Percentiles rank a stretch among this genome's conserved stretches.
Evolutionary conservation across 495 filamentous ascomycete genomes (phyloP).

Genomic region (Bacidia gigantensis): DNA sequence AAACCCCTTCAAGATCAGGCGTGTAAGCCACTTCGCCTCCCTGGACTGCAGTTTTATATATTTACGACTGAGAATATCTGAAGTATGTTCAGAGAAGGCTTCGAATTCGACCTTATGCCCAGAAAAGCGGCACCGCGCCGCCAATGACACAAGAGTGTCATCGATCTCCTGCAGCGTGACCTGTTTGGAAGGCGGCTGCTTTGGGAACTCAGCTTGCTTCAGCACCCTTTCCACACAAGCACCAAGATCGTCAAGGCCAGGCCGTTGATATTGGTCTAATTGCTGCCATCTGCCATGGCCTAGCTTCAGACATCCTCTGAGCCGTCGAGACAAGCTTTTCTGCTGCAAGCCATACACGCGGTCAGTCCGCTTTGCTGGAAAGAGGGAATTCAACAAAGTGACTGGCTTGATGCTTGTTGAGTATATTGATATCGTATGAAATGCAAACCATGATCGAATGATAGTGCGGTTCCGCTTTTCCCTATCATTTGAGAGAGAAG

Average conservation of each 20-base stretch:
- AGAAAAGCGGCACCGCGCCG: slow-evolving; percentile 54
- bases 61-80: slow-evolving; percentile 21
- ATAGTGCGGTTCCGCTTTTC: slow-evolving; percentile 22
- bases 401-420: slow-evolving; percentile 36
- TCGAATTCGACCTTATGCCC: slow-evolving; percentile 44
- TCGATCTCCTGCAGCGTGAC: slow-evolving; percentile 70
- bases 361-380: slow-evolving; percentile 62
- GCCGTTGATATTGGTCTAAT: slow-evolving; percentile 44
- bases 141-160: slow-evolving; percentile 43
- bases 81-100: slow-evolving; percentile 15
- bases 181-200: slow-evolving; percentile 21
- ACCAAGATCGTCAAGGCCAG: slow-evolving; percentile 51
- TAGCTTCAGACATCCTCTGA: slow-evolving; percentile 50
- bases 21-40: slow-evolving; percentile 82
- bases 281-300: slow-evolving; percentile 43
- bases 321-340: slow-evolving; percentile 41
- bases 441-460: slow-evolving; percentile 43
- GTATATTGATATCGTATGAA: slow-evolving; percentile 38
- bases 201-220: slow-evolving; percentile 42
- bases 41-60: slow-evolving; percentile 48
- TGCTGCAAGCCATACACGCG: slow-evolving; percentile 58
- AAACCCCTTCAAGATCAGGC: slow-evolving; percentile 67
- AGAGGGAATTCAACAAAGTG: slow-evolving; percentile 55
- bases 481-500: slow-evolving; percentile 4
- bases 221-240: slow-evolving; percentile 56